Base-by-base conservation (phyloP, 768 basidiomycete genomes). In the Suillus clintonianus region DNA sequence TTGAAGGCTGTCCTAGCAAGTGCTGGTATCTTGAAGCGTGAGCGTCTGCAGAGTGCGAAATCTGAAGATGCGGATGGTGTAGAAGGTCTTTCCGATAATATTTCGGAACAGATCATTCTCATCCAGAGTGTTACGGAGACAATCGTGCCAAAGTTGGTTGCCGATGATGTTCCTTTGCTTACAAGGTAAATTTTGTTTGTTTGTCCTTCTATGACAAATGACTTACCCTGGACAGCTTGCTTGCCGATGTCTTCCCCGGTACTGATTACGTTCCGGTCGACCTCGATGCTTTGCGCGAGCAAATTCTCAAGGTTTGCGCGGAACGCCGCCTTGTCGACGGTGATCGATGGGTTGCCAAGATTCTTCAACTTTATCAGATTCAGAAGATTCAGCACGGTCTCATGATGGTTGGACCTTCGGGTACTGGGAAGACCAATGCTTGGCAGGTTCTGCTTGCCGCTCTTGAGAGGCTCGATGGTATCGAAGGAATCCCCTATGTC, bases 391-490 rank as follows among this genome's bases (percentile, higher is more conserved):
- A 99, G 69, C 97, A 99, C 76, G 97, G 97, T 77, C 82, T 99
- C 47, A 99, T 99, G 97, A 97, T 99, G 95, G 97, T 99, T 34
- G 97, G 97, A 1, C 90, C 97, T 1, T 98, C 97, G 13, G 97
- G 97, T 32, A 95, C 86, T 55, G 97, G 97, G 36, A 99, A 99
- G 79, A 97, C 92, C 2, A 92, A 95, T 67, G 96, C 97, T 0
- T 99, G 97, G 97, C 91, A 91, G 70, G 94, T 98, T 48, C 83
- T 99, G 4, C 83, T 99, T 32, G 86, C 89, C 9, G 97, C 97
- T 1, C 81, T 99, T 57, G 94, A 97, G 74, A 85, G 93, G 14
- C 81, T 98, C 32, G 96, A 98, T 74, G 96, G 95, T 34, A 79
- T 87, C 50, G 97, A 99, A 77, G 95, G 97, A 11, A 87, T 97